These are phyloP conservation scores for Lachnellula hyalina DNA, from an alignment of 2,329 filamentous ascomycete genomes.

Conservation along the genomic window DNA sequence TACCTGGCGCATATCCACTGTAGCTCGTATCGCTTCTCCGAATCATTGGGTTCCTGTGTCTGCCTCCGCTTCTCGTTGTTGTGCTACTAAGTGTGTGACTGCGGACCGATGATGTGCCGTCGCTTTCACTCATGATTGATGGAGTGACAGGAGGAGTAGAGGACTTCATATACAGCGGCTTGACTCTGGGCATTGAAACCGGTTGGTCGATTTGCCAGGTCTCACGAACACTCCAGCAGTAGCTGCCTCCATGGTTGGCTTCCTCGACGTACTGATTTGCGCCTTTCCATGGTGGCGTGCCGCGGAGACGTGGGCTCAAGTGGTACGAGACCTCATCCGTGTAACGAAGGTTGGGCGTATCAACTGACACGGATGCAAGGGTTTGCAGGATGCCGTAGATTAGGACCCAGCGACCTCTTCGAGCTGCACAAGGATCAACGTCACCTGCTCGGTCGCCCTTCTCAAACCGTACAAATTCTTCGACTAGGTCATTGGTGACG, in stretches of 20 bases:
- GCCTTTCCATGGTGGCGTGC: constrained; percentile 51
- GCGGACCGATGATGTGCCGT: neutral
- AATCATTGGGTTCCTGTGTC: neutral
- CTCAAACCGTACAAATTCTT: constrained; percentile 52
- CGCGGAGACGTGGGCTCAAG: constrained; percentile 48
- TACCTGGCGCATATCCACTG: constrained; percentile 18
- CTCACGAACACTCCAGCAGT: constrained; percentile 31
- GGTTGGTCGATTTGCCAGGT: constrained; percentile 12
- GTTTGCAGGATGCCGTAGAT: constrained; percentile 57
- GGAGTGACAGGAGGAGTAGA: constrained; percentile 2
- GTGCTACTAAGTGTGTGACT: constrained; percentile 1
- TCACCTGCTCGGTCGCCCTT: constrained; percentile 46
- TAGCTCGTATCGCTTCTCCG: constrained; percentile 7
- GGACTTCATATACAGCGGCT: neutral
- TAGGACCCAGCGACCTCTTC: constrained; percentile 55
- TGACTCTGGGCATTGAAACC: constrained; percentile 1
- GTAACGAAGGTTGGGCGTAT: constrained; percentile 48
- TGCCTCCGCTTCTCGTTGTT: neutral
- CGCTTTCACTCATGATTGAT: constrained; percentile 2
- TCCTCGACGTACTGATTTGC: constrained; percentile 24
- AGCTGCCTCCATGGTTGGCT: constrained; percentile 26
- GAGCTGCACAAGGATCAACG: constrained; percentile 49
- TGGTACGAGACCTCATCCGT: constrained; percentile 51
- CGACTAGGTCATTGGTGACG: constrained; percentile 48
- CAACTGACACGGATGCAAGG: constrained; percentile 53